These are phyloP conservation scores for Linnemannia elongata DNA, from an alignment of 192 early-diverging fungal species.

Conservation along the genomic window DNA sequence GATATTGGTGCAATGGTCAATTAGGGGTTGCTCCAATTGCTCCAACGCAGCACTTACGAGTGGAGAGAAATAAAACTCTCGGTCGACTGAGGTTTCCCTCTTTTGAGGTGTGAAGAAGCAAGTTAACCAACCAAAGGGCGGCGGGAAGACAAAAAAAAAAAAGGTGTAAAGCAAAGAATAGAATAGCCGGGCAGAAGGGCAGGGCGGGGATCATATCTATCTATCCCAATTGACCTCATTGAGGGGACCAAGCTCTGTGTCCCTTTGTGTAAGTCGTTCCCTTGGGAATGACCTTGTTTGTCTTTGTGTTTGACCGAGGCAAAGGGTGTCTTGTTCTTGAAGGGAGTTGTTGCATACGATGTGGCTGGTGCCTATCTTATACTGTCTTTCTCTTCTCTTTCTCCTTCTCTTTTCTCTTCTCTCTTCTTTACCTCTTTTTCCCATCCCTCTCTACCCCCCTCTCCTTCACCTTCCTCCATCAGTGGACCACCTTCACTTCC, in stretches of 20 bases:
- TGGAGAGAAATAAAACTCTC: background rate
- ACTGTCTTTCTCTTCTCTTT: background rate
- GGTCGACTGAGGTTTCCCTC: background rate
- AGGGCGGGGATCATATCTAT: too few relatives aligned
- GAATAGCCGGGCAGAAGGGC: background rate
- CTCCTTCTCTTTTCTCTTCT: background rate
- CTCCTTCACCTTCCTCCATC: background rate
- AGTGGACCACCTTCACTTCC: background rate
- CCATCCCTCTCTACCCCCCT: background rate
- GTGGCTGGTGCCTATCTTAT: background rate
- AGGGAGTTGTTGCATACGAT: background rate
- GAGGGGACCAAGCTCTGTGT: too few relatives aligned
- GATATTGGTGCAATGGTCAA: background rate
- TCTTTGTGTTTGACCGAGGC: background rate
- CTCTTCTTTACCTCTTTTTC: background rate
- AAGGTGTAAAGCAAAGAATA: background rate
- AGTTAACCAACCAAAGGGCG: background rate
- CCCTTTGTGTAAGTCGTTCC: too few relatives aligned
- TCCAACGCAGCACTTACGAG: conserved; percentile 35
- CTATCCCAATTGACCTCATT: too few relatives aligned
- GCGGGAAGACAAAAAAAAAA: background rate
- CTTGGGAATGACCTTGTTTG: too few relatives aligned
- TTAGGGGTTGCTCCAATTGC: conserved; percentile 14
- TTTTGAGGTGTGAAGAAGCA: background rate
- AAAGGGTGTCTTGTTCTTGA: background rate